phyloP scores from a whole-genome alignment of 306 rosid genomes.

The Bauhinia variegata region DNA sequence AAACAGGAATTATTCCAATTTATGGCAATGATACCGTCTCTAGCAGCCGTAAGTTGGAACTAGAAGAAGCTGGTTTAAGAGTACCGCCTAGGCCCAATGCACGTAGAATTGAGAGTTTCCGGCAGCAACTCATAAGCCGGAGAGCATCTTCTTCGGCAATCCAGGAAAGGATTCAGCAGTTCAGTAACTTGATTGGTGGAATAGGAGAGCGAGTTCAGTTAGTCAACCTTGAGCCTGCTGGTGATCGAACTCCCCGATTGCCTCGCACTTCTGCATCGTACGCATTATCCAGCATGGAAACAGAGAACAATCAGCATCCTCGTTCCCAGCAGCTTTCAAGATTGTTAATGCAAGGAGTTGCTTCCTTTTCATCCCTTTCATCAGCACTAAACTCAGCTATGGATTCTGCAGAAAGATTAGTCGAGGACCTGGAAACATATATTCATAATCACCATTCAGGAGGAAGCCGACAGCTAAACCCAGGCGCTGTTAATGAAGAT shows the following conservation, averaged over 20 bases:
- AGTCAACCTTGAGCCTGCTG: constrained; percentile 32
- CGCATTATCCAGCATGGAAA: constrained; percentile 29
- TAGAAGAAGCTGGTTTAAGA: constrained; percentile 37
- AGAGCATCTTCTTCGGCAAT: constrained; percentile 51
- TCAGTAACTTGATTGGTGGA: constrained; percentile 46
- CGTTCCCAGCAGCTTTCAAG: constrained; percentile 53
- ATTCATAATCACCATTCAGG: constrained; percentile 34
- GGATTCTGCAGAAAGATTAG: constrained; percentile 65
- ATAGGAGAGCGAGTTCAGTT: constrained; percentile 49
- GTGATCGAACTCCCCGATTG: constrained; percentile 40
- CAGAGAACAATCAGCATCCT: constrained; percentile 31
- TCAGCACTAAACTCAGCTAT: constrained; percentile 68
- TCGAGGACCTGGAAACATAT: constrained; percentile 63
- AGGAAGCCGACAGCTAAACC: constrained; percentile 40
- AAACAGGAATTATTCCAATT: constrained; percentile 57
- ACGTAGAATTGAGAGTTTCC: constrained; percentile 55
- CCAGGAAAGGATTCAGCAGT: constrained; percentile 58
- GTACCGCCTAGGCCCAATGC: constrained; percentile 73
- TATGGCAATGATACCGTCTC: constrained; percentile 54
- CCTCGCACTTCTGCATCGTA: constrained; percentile 35
- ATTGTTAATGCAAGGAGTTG: constrained; percentile 52
- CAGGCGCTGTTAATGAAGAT: constrained; percentile 33
- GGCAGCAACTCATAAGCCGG: constrained; percentile 51
- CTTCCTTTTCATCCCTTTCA: constrained; percentile 69
- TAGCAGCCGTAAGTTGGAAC: constrained; percentile 22